These are phyloP conservation scores for Apiotrichum brassicae DNA, from an alignment of 1,284 basidiomycete species.

Conservation along the genomic window DNA sequence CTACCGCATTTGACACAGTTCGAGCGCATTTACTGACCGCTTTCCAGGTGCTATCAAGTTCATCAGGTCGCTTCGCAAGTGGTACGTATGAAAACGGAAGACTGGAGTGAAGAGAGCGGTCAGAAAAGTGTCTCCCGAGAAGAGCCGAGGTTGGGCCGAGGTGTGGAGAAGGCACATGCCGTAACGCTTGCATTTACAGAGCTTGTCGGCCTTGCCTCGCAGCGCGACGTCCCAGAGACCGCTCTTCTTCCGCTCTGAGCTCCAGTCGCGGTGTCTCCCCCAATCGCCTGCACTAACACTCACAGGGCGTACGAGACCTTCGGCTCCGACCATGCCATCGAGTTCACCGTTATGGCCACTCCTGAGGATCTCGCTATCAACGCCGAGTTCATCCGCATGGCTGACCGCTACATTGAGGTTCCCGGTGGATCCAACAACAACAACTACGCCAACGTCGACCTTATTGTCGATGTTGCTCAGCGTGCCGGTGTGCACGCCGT, in stretches of 20 bases:
- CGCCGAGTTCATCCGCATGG: constrained; percentile 99
- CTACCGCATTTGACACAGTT: no score
- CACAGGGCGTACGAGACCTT: constrained; percentile 95
- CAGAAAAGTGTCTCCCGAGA: no score
- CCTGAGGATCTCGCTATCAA: constrained; percentile 95
- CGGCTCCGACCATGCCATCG: constrained; percentile 88
- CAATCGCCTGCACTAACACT: not conserved
- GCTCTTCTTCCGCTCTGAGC: no score
- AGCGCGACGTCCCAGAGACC: no score
- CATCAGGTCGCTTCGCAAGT: not conserved
- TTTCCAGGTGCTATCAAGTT: constrained; percentile 2
- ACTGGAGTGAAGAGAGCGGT: no score
- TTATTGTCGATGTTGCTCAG: constrained; percentile 97
- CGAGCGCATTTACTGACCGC: not conserved
- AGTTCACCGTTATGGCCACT: constrained; percentile 99
- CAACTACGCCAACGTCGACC: constrained; percentile 99
- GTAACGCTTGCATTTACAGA: no score
- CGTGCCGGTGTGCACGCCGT: constrained; percentile 96
- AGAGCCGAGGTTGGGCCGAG: no score
- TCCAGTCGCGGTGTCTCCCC: no score
- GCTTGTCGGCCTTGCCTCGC: no score
- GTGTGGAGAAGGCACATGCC: no score
- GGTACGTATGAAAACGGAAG: not conserved
- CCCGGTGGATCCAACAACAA: constrained; percentile 98
- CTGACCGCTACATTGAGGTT: constrained; percentile 97